Base-by-base conservation (phyloP, 176 grass and related monocot species). In the Calamus simplicifolius region DNA sequence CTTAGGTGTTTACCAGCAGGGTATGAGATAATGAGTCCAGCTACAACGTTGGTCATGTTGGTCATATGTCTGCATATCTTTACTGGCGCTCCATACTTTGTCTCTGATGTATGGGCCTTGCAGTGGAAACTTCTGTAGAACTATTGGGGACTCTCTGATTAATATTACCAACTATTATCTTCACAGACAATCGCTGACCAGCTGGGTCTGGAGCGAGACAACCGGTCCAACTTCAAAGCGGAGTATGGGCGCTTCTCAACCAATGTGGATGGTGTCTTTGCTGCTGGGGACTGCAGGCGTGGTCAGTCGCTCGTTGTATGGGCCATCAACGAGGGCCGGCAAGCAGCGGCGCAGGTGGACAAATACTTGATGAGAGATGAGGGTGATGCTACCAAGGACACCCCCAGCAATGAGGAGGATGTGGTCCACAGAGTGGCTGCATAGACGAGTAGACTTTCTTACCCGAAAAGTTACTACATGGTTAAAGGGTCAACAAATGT, bases 271-370 rank as follows among this genome's bases (percentile, higher is more conserved):
- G 93, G 93, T 0, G 76, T 98, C 43, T 98, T 98, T 15, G 93
- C 93, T 4, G 93, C 93, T 0, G 93, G 93, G 28, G 93, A 98
- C 70, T 98, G 93, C 38, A 84, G 93, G 58, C 87, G 93, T 18
- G 93, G 93, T 4, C 93, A 98, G 73, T 98, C 93, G 16, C 66
- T 98, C 2, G 93, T 98, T 5, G 93, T 98, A 71, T 98, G 93
- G 93, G 93, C 93, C 54, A 98, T 92, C 76, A 98, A 82, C 0
- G 93, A 98, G 76, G 93, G 93, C 31, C 84, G 93, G 29, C 75
- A 92, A 68, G 87, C 87, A 59, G 93, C 87, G 53, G 69, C 84
- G 5, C 52, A 81, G 3, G 84, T 81, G 0, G 93, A 98, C 48
- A 85, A 77, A 51, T 98, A 82, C 59, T 74, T 97, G 43, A 80